Evolutionary conservation across 805 yeast genomes (phyloP), one percentile per base, ranked within the genome.

Genomic region (Teunomyces barrocoloradensis): DNA sequence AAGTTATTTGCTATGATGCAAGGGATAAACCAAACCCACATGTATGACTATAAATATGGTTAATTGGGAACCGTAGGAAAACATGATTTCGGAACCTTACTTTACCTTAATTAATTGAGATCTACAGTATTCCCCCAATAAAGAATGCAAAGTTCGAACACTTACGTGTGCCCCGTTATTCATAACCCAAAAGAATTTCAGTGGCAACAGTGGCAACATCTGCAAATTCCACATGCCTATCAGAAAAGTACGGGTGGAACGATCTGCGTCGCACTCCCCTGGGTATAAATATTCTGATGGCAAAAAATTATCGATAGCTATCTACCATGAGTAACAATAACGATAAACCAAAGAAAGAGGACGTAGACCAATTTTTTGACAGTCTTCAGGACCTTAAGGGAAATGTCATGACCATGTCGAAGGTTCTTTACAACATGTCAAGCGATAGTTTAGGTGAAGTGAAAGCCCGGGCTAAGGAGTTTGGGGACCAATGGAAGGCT

Each of bases 321-420:
- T 25, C 27, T 7, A 10, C 28, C 18, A 37, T 37, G 40, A 37
- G 40, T 23, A 37, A 37, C 17, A 21, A 37, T 20, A 37, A 37
- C 40, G 40, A 37, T 12, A 23, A 64, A 36, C 45, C 52, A 21
- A 57, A 66, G 29, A 56, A 60, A 42, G 51, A 53, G 15, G 52
- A 52, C 25, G 54, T 68, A 32, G 59, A 64, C 30, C 28, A 37
- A 23, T 37, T 37, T 27, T 37, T 37, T 37, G 40, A 37, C 11
- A 37, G 29, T 13, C 40, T 37, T 13, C 17, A 37, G 15, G 63
- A 60, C 18, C 44, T 65, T 29, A 61, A 64, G 39, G 52, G 53
- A 28, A 54, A 54, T 29, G 47, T 68, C n/a, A 56, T 61, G 11
- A 55, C 58, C 6, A 49, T 65, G 15, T 57, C 72, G 15, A 59